Evolutionary conservation across 441 rosid species (phyloP), one percentile per base, ranked within the genome.

Genomic region (Populus hybrid): DNA sequence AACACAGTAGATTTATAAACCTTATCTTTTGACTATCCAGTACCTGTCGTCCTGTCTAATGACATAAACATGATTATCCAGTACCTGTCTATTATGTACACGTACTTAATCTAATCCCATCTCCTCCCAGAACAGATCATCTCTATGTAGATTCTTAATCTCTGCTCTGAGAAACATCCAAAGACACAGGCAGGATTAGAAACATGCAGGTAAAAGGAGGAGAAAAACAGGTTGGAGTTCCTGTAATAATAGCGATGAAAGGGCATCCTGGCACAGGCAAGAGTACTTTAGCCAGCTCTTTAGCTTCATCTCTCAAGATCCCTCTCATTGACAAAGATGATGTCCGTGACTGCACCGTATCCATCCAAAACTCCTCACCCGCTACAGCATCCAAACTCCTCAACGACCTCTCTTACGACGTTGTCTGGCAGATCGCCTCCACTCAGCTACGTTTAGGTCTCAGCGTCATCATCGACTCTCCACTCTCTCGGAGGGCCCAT

Each of bases 191-290:
- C 56, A 68, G 7, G 11, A 45, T 9, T 9, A 26, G 74, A 10
- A 16, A 29, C 33, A 68, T 45, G n/a, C n/a, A n/a, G 36, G 26
- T 12, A 3, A 56, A 16, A 31, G 29, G 0, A 68, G 50, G 23
- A 10, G 31, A 9, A 18, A 10, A 20, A 21, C 59, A 50, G 59
- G 9, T 5, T 6, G 23, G 20, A 73, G n/a, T 45, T 10, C 80
- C 84, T 11, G 23, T 84, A 33, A 82, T 91, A 78, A 74, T 89
- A 74, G 91, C 92, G 26, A 91, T 90, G 95, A 88, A 89, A 82
- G 95, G 95, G 12, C 95, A 89, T 82, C 93, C 95, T 0, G 92
- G 93, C 56, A 82, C 90, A 0, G 93, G 95, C 53, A 91, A 91
- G 74, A 82, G 85, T 67, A 89, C 95, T 20, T 31, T 91, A 5